phyloP scores from a whole-genome alignment of 305 asterid species.

The Petunia hybrid region DNA sequence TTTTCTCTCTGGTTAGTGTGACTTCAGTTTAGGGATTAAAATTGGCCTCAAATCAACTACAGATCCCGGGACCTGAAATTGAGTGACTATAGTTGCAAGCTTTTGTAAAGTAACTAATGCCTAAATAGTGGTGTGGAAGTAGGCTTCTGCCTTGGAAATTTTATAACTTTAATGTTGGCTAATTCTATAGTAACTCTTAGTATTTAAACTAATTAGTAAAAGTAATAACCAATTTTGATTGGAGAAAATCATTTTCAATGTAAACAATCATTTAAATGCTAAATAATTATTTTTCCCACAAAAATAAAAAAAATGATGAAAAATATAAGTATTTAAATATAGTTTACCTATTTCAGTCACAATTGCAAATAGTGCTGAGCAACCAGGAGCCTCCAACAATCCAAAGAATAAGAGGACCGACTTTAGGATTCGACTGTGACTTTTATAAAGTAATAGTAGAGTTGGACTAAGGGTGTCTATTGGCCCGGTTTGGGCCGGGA shows the following conservation, averaged over 20 bases:
- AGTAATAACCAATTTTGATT: background rate
- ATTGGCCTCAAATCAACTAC: too few relatives aligned
- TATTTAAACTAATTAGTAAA: too few relatives aligned
- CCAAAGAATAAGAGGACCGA: conserved; percentile 30
- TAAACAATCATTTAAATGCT: background rate
- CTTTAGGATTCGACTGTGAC: background rate
- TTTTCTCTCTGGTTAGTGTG: too few relatives aligned
- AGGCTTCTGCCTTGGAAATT: too few relatives aligned
- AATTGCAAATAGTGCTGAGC: conserved; percentile 4
- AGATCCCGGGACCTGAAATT: too few relatives aligned
- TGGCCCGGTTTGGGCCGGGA: too few relatives aligned
- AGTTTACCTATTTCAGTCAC: conserved; percentile 30
- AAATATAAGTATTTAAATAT: too few relatives aligned
- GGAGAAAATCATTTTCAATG: background rate
- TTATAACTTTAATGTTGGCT: background rate
- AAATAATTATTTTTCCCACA: background rate
- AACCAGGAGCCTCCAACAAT: conserved; percentile 29
- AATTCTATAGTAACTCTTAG: background rate
- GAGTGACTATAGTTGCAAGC: too few relatives aligned
- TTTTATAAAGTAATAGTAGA: conserved; percentile 25
- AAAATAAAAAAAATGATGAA: background rate
- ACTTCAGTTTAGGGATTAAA: too few relatives aligned
- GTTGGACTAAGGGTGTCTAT: too few relatives aligned
- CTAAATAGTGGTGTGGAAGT: too few relatives aligned
- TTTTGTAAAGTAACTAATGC: too few relatives aligned